A percentile compares a stretch with the other conserved stretches of the same genome.
These are phyloP conservation scores for Penicillium decumbens DNA, from an alignment of 2,329 filamentous ascomycete species.

Conservation along the genomic window DNA sequence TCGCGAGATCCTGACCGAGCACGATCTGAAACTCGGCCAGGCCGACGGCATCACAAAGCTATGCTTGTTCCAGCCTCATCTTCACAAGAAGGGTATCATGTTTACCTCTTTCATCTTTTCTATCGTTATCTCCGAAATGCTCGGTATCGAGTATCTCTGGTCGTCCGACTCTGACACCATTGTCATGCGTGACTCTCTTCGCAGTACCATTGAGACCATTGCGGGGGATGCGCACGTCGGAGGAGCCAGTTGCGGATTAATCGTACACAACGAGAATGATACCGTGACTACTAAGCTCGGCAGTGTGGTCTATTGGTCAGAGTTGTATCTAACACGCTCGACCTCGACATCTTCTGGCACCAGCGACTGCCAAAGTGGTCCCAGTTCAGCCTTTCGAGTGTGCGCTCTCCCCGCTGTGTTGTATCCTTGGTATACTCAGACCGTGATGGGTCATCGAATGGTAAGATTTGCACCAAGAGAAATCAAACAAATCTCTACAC, in stretches of 20 bases:
- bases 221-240: slow-evolving; percentile 31
- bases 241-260: slow-evolving; percentile 32
- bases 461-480: slow-evolving; percentile 3
- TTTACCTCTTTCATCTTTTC: slow-evolving; percentile 37
- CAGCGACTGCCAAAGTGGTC: slow-evolving; percentile 38
- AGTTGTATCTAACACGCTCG: slow-evolving; percentile 33
- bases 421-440: slow-evolving; percentile 38
- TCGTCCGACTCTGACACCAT: slow-evolving; percentile 37
- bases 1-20: slow-evolving; percentile 18
- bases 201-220: slow-evolving; percentile 28
- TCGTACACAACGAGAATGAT: slow-evolving; percentile 34
- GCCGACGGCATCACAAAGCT: slow-evolving; percentile 17
- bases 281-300: slow-evolving; percentile 29
- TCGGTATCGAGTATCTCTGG: slow-evolving; percentile 36
- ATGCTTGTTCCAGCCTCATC: slow-evolving; percentile 36
- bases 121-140: slow-evolving; percentile 30
- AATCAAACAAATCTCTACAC: no score
- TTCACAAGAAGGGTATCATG: slow-evolving; percentile 41
- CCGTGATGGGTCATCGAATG: slow-evolving; percentile 33
- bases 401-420: slow-evolving; percentile 29
- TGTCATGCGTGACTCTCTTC: slow-evolving; percentile 28
- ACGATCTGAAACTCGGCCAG: slow-evolving; percentile 14
- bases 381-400: slow-evolving; percentile 35
- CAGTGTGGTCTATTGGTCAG: slow-evolving; percentile 34
- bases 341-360: slow-evolving; percentile 28